phyloP scores from a whole-genome alignment of 2,329 filamentous ascomycete species.

The Didymosphaeria variabile region DNA sequence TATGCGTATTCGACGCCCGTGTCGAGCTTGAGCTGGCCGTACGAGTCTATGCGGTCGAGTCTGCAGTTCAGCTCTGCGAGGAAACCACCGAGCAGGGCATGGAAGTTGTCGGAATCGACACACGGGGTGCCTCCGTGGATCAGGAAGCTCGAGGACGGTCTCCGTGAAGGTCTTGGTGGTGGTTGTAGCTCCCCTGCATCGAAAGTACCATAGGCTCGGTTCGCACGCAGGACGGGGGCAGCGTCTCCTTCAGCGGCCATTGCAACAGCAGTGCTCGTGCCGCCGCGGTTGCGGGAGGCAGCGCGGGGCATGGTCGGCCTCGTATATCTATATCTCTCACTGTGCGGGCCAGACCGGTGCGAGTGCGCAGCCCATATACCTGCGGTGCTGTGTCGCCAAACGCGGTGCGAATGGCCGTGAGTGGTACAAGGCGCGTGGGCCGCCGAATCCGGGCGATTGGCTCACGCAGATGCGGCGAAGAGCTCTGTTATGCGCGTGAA shows the following conservation, averaged over 20 bases:
- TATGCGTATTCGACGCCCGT: conserved; percentile 85
- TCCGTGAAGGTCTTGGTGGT: conserved; percentile 53
- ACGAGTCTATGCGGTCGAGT: conserved; percentile 87
- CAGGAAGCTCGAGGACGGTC: conserved; percentile 8
- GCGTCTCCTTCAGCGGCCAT: conserved; percentile 54
- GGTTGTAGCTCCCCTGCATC: conserved; percentile 41
- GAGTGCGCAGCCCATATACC: conserved; percentile 11
- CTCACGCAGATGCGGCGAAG: not conserved
- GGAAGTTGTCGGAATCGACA: conserved; percentile 59
- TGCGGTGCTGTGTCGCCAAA: not conserved
- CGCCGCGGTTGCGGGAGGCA: conserved; percentile 10
- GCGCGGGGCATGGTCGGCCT: conserved; percentile 24
- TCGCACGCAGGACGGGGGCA: conserved; percentile 41
- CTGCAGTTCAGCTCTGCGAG: conserved; percentile 86
- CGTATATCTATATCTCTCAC: conserved; percentile 16
- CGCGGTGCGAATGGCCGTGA: conserved; percentile 4
- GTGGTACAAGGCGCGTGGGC: conserved; percentile 6
- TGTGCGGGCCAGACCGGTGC: conserved; percentile 8
- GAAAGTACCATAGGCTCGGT: conserved; percentile 46
- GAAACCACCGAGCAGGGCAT: conserved; percentile 73
- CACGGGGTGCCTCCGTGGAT: conserved; percentile 40
- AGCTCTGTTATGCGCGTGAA: conserved; percentile 1
- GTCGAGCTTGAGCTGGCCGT: conserved; percentile 84
- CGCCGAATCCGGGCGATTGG: conserved; percentile 14
- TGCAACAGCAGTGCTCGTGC: conserved; percentile 37